Conservation (phyloP, 805 yeast genomes). For the Saccharomycopsis vini region DNA sequence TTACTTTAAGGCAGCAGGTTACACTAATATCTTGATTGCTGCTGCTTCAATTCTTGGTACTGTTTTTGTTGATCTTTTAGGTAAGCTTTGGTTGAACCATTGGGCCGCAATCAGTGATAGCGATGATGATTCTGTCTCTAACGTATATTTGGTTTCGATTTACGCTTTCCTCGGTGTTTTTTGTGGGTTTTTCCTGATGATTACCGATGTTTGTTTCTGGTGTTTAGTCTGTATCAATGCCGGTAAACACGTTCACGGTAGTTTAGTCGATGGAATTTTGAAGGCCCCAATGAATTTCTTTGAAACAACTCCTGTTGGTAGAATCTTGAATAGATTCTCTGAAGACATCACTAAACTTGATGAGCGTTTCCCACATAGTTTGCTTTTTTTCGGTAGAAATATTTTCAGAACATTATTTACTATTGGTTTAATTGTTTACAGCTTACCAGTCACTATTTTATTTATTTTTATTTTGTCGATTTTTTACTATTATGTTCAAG, state of each 20-base stretch:
- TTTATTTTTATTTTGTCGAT: slow-evolving; percentile 39
- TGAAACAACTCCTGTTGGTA: slow-evolving; percentile 80
- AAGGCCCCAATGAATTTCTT: slow-evolving; percentile 75
- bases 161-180: slow-evolving; percentile 50
- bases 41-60: slow-evolving; percentile 30
- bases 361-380: slow-evolving; percentile 44
- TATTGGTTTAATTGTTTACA: slow-evolving; percentile 40
- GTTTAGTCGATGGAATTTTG: slow-evolving; percentile 48
- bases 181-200: slow-evolving; percentile 39
- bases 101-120: slow-evolving; percentile 54
- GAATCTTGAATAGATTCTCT: slow-evolving; percentile 72
- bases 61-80: slow-evolving; percentile 32
- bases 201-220: slow-evolving; percentile 37
- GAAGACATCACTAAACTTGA: slow-evolving; percentile 54
- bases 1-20: slow-evolving; percentile 54
- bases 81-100: slow-evolving; percentile 56
- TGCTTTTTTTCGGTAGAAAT: slow-evolving; percentile 38
- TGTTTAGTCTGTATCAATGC: slow-evolving; percentile 48
- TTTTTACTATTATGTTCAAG: slow-evolving; percentile 63
- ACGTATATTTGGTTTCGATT: slow-evolving; percentile 36
- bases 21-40: slow-evolving; percentile 36
- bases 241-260: slow-evolving; percentile 44
- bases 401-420: slow-evolving; percentile 42
- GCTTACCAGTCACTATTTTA: slow-evolving; percentile 45
- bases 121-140: slow-evolving; percentile 31